A percentile compares a stretch with the other conserved stretches of the same genome.
These are phyloP conservation scores for Cytidiella melzeri DNA, from an alignment of 768 basidiomycete genomes.

Conservation along the genomic window DNA sequence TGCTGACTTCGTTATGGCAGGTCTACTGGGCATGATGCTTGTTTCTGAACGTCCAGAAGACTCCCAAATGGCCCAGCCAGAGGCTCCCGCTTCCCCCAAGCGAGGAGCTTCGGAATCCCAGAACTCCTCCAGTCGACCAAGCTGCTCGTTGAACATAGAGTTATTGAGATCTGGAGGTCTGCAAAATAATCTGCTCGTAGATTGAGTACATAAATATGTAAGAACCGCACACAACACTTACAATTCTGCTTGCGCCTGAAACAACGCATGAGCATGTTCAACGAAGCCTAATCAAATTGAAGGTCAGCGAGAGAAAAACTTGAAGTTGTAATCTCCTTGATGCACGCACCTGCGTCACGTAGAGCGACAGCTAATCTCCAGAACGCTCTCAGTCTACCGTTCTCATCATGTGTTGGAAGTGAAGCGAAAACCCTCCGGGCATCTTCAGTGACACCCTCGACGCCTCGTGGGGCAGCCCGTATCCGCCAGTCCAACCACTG, in stretches of 20 bases:
- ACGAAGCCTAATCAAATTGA: constrained; percentile 47
- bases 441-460: constrained; percentile 50
- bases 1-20: constrained; percentile 21
- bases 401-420: constrained; percentile 35
- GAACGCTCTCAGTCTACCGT: constrained; percentile 48
- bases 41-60: constrained; percentile 35
- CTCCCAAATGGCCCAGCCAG: constrained; percentile 67
- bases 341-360: constrained; percentile 60
- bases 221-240: constrained; percentile 31
- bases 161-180: constrained; percentile 40
- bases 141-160: constrained; percentile 39
- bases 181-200: constrained; percentile 46
- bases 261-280: constrained; percentile 71
- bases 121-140: constrained; percentile 67
- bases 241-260: constrained; percentile 84
- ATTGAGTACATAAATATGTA: neutral
- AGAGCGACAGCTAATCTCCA: constrained; percentile 66
- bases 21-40: constrained; percentile 9
- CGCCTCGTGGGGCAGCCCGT: constrained; percentile 37
- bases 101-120: constrained; percentile 83
- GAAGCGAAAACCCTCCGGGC: constrained; percentile 40
- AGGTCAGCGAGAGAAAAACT: neutral
- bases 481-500: constrained; percentile 80
- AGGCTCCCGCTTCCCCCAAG: constrained; percentile 58
- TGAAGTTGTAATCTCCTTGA: constrained; percentile 11